Percentiles rank a stretch among this genome's conserved stretches.
phyloP scores from a whole-genome alignment of 139 green algal species.

The Tetradesmus lagerheimii region DNA sequence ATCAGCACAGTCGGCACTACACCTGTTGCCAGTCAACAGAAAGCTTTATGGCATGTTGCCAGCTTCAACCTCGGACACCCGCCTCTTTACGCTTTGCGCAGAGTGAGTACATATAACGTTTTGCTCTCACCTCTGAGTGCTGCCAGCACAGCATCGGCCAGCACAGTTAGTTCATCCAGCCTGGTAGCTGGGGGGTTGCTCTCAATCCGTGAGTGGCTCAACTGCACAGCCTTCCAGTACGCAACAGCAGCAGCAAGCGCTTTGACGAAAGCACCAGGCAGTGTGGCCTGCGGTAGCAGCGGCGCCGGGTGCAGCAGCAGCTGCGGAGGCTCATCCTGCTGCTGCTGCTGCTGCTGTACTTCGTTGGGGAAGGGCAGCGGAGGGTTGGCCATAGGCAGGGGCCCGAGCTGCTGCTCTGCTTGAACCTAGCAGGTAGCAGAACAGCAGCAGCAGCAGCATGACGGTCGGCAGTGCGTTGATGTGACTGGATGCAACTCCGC shows the following conservation, averaged over 20 bases:
- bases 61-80: too few relatives aligned
- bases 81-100: too few relatives aligned
- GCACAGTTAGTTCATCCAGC: background rate
- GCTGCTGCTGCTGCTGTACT: slow-evolving; percentile 3
- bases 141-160: slow-evolving; percentile 39
- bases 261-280: background rate
- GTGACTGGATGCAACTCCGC: too few relatives aligned
- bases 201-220: slow-evolving; percentile 14
- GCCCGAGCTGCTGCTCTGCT: slow-evolving; percentile 12
- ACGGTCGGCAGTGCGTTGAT: background rate
- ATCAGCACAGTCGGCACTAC: too few relatives aligned
- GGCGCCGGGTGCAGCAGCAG: slow-evolving; percentile 13
- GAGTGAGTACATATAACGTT: background rate
- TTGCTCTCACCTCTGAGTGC: slow-evolving; percentile 16
- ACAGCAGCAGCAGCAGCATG: background rate
- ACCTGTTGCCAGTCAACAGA: too few relatives aligned
- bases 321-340: background rate
- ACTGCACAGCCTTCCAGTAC: slow-evolving; percentile 25
- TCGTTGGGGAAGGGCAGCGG: background rate
- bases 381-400: background rate
- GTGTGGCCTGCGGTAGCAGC: background rate
- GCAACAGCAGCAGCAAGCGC: background rate
- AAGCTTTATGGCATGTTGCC: too few relatives aligned
- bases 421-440: background rate
- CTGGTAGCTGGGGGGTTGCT: background rate